Evolutionary conservation across 345 rosid genomes (phyloP).

Genomic region (Cardamine resedifolia): DNA sequence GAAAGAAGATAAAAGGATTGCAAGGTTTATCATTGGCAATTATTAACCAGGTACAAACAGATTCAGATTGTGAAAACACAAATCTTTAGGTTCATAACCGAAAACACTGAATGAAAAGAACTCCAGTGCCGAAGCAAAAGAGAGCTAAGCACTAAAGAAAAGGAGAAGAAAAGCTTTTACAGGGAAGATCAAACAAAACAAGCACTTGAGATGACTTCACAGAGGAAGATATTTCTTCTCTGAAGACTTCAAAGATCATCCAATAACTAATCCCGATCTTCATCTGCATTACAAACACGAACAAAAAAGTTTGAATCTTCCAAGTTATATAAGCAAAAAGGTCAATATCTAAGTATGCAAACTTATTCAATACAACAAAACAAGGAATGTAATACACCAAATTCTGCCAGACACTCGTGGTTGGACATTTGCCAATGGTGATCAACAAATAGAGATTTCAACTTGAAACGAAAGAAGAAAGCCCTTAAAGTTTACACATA

Average conservation of each 20-base stretch:
- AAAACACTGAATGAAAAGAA: conserved; percentile 1
- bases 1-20: background rate
- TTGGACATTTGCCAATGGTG: background rate
- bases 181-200: conserved; percentile 24
- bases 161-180: conserved; percentile 25
- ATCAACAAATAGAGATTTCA: background rate
- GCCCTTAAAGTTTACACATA: too few species aligned
- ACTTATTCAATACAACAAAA: background rate
- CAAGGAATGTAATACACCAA: background rate
- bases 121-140: conserved; percentile 26
- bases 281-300: conserved; percentile 31
- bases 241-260: conserved; percentile 1
- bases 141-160: conserved; percentile 12
- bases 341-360: background rate
- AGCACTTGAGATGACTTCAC: conserved; percentile 18
- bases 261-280: conserved; percentile 37
- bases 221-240: background rate
- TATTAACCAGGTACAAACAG: conserved; percentile 36
- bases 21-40: conserved; percentile 33
- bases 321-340: background rate
- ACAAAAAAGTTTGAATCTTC: background rate
- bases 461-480: conserved; percentile 2
- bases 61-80: conserved; percentile 29
- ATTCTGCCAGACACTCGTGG: background rate
- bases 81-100: conserved; percentile 21